These are phyloP conservation scores for Pharnaceum exiguum DNA, from an alignment of 148 eudicot species.

Conservation along the genomic window DNA sequence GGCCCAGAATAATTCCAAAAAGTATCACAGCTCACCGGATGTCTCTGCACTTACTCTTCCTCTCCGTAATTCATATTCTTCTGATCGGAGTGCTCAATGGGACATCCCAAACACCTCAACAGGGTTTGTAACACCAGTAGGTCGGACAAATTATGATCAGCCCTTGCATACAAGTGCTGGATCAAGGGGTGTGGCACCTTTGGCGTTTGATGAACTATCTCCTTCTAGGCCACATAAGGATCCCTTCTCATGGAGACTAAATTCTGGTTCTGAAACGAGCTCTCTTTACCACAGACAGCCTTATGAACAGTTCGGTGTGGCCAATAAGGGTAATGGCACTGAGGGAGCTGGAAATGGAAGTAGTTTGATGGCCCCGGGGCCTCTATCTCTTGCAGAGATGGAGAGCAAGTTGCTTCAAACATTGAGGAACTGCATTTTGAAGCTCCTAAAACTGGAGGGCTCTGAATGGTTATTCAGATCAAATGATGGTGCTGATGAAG, in stretches of 20 bases:
- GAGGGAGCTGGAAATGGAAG: slow-evolving; percentile 22
- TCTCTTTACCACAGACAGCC: slow-evolving; percentile 79
- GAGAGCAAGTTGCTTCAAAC: slow-evolving; percentile 76
- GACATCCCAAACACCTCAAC: slow-evolving; percentile 29
- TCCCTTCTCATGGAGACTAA: slow-evolving; percentile 36
- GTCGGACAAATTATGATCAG: slow-evolving; percentile 31
- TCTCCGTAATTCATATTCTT: slow-evolving; percentile 28
- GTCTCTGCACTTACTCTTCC: slow-evolving; percentile 68
- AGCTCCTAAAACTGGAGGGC: slow-evolving; percentile 89
- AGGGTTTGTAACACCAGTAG: slow-evolving; percentile 38
- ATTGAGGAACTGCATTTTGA: slow-evolving; percentile 65
- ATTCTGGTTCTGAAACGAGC: slow-evolving; percentile 39
- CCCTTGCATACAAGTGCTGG: slow-evolving; percentile 34
- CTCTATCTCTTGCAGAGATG: slow-evolving; percentile 39
- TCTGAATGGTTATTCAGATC: slow-evolving; percentile 87
- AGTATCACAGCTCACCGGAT: slow-evolving; percentile 84
- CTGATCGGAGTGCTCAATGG: slow-evolving; percentile 37
- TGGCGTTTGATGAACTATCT: slow-evolving; percentile 51
- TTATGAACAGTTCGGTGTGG: slow-evolving; percentile 77
- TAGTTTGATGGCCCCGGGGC: slow-evolving; percentile 36
- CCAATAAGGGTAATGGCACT: slow-evolving; percentile 30
- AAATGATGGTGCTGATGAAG: slow-evolving; percentile 89
- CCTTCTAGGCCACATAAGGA: slow-evolving; percentile 49
- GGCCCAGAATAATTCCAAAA: slow-evolving; percentile 41
- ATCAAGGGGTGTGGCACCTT: slow-evolving; percentile 40